These are phyloP conservation scores for Ajuga chamaepitys DNA, from an alignment of 257 asterid species.

Conservation along the genomic window DNA sequence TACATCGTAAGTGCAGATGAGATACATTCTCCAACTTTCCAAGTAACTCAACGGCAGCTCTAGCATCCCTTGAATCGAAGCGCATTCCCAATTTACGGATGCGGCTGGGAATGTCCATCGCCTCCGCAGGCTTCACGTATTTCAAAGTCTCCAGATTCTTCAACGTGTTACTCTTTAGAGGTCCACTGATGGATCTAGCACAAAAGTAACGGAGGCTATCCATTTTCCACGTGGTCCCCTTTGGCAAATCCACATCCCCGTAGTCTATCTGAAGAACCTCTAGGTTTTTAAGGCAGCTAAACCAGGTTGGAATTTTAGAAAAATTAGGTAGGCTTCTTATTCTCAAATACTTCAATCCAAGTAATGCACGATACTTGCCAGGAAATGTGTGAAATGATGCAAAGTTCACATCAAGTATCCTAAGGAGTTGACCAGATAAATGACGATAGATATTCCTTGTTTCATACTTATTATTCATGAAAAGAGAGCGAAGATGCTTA, in stretches of 20 bases:
- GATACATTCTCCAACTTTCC: not conserved
- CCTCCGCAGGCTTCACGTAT: no score
- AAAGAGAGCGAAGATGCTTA: slow-evolving; percentile 9
- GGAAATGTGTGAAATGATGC: not conserved
- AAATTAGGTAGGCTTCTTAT: not conserved
- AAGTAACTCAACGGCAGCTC: not conserved
- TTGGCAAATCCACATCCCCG: not conserved
- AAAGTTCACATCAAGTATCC: not conserved
- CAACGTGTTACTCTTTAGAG: not conserved
- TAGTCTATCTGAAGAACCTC: slow-evolving; percentile 1
- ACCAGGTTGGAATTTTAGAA: slow-evolving; percentile 12
- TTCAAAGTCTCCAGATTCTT: slow-evolving; percentile 10
- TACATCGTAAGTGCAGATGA: not conserved
- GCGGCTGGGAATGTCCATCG: no score
- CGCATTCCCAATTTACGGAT: not conserved
- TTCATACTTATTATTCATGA: not conserved
- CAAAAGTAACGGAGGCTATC: not conserved
- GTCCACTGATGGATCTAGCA: not conserved
- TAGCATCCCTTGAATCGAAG: not conserved
- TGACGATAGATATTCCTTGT: no score
- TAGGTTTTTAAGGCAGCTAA: slow-evolving; percentile 1
- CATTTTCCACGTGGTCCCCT: not conserved
- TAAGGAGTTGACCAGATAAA: no score
- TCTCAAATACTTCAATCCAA: slow-evolving; percentile 16
- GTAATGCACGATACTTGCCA: not conserved